Evolutionary conservation across 768 basidiomycete genomes (phyloP).

Genomic region (Psilocybe subaeruginosa): DNA sequence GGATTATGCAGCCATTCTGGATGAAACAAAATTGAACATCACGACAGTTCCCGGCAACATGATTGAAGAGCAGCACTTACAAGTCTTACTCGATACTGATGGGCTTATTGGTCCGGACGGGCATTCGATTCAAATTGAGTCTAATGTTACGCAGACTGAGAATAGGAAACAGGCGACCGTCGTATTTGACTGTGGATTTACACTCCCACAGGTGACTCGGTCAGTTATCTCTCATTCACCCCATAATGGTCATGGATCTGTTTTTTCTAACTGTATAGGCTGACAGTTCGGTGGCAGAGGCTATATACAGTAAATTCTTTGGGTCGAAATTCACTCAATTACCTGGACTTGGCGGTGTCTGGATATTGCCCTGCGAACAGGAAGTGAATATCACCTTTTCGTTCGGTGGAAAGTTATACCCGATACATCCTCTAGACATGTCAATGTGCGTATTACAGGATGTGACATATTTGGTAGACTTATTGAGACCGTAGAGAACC

Average conservation of each 20-base stretch:
- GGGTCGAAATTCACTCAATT: constrained; percentile 53
- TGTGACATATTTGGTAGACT: not conserved
- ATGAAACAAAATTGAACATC: constrained; percentile 55
- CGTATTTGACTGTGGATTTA: constrained; percentile 73
- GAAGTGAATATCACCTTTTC: constrained; percentile 69
- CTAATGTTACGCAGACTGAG: constrained; percentile 45
- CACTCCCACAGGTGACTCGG: constrained; percentile 64
- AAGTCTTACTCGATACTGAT: constrained; percentile 60
- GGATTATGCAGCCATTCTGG: constrained; percentile 49
- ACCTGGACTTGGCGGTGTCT: constrained; percentile 45
- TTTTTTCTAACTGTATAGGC: not conserved
- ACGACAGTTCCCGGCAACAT: constrained; percentile 33
- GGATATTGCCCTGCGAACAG: constrained; percentile 64
- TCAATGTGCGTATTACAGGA: constrained; percentile 38
- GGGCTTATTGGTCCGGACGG: constrained; percentile 68
- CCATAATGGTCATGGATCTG: not conserved
- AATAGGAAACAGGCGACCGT: constrained; percentile 54
- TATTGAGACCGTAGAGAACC: constrained; percentile 29
- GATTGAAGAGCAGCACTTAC: constrained; percentile 62
- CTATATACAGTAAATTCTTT: constrained; percentile 58
- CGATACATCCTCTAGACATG: constrained; percentile 70
- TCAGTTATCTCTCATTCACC: constrained; percentile 23
- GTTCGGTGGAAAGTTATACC: constrained; percentile 58
- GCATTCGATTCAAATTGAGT: constrained; percentile 44
- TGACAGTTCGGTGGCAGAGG: constrained; percentile 52